Evolutionary conservation across 2,329 filamentous ascomycete species (phyloP).

Genomic region (Clonostachys rhizophaga): DNA sequence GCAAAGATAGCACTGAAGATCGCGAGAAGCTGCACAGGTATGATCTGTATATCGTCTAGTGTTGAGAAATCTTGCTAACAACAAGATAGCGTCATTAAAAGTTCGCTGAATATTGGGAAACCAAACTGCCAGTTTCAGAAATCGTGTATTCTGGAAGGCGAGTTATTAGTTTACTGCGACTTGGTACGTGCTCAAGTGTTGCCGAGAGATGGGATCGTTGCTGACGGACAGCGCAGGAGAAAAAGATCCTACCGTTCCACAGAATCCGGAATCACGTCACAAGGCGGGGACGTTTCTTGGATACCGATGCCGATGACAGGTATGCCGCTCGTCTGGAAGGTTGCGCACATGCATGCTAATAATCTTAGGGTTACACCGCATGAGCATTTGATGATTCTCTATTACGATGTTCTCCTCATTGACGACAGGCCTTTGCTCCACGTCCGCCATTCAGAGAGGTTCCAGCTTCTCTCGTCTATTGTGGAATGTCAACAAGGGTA

Average conservation of each 20-base stretch:
- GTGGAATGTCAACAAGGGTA: conserved; percentile 49
- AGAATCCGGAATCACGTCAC: conserved; percentile 77
- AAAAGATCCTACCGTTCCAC: conserved; percentile 69
- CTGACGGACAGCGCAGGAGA: conserved; percentile 27
- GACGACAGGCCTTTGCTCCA: conserved; percentile 48
- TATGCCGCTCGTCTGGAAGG: conserved; percentile 25
- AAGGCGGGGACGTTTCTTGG: conserved; percentile 66
- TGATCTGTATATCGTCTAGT: conserved; percentile 7
- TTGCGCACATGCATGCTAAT: neutral
- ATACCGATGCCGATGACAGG: conserved; percentile 65
- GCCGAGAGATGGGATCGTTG: too few species aligned
- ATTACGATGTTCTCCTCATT: conserved; percentile 52
- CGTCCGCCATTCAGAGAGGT: conserved; percentile 52
- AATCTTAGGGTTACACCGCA: conserved; percentile 33
- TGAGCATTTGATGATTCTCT: conserved; percentile 59
- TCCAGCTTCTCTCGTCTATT: conserved; percentile 53
- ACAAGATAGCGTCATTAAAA: conserved; percentile 45
- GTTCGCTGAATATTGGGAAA: conserved; percentile 59
- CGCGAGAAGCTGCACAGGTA: conserved; percentile 54
- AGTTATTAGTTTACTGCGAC: conserved; percentile 75
- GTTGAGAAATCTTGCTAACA: conserved; percentile 5
- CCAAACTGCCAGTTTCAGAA: conserved; percentile 52
- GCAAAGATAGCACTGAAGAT: conserved; percentile 81
- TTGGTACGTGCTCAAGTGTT: conserved; percentile 24
- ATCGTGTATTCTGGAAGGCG: conserved; percentile 77